Conservation (phyloP, 1,284 basidiomycete species). For the Fomitopsis schrenkii region DNA sequence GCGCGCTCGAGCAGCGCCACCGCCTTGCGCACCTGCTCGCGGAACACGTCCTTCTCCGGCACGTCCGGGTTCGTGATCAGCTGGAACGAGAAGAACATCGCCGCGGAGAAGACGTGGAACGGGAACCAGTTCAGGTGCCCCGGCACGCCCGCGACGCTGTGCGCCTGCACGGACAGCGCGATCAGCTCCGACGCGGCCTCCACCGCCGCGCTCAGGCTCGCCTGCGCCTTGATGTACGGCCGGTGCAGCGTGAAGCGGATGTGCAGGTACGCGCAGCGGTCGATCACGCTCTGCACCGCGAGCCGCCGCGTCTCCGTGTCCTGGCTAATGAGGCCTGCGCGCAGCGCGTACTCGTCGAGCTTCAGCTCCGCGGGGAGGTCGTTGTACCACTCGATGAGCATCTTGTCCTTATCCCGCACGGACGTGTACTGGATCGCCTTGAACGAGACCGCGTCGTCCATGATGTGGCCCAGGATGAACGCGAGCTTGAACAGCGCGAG, state of each 20-base stretch:
- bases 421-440: conserved; percentile 69
- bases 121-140: conserved; percentile 81
- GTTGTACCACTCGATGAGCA: conserved; percentile 68
- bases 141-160: conserved; percentile 62
- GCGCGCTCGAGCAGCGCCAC: conserved; percentile 59
- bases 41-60: conserved; percentile 67
- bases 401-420: conserved; percentile 66
- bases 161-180: conserved; percentile 53
- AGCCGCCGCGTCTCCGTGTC: conserved; percentile 52
- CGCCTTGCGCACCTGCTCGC: conserved; percentile 67
- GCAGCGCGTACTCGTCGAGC: conserved; percentile 69
- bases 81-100: conserved; percentile 85
- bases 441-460: conserved; percentile 77
- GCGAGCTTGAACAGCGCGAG: conserved; percentile 70
- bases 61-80: conserved; percentile 74
- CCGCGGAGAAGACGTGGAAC: conserved; percentile 77
- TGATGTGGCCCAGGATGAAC: conserved; percentile 75
- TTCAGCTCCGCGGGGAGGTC: conserved; percentile 66
- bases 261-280: conserved; percentile 70
- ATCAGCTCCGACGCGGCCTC: conserved; percentile 72
- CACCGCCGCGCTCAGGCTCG: conserved; percentile 68
- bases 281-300: conserved; percentile 74
- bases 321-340: conserved; percentile 59
- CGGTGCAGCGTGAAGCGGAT: conserved; percentile 80
- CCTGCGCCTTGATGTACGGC: conserved; percentile 62